These are phyloP conservation scores for Carex myosuroides DNA, from an alignment of 176 grass and related monocot genomes.

Conservation along the genomic window DNA sequence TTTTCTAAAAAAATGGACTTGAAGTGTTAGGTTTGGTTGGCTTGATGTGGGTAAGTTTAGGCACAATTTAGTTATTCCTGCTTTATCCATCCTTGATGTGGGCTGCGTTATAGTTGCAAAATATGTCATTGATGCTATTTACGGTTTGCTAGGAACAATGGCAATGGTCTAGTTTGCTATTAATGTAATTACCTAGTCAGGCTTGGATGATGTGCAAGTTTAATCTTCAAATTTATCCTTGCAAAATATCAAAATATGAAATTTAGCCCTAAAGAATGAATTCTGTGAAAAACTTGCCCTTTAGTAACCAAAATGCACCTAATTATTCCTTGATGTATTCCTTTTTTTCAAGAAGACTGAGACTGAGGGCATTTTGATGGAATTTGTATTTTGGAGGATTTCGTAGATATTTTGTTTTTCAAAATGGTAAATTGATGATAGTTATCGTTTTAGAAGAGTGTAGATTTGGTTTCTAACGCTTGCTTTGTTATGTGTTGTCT, in stretches of 20 bases:
- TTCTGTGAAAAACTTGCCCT: not conserved
- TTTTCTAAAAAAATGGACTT: not conserved
- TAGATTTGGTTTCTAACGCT: not conserved
- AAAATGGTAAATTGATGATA: not conserved
- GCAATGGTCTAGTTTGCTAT: not conserved
- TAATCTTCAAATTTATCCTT: not conserved
- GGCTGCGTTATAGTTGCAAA: not conserved
- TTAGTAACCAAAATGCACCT: not conserved
- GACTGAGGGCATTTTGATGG: not conserved
- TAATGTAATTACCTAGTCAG: not conserved
- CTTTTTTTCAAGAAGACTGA: not conserved
- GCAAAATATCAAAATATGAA: constrained; percentile 1
- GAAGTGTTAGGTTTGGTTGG: not conserved
- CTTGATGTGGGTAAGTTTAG: not conserved
- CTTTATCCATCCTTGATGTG: no score
- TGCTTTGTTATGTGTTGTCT: constrained; percentile 16
- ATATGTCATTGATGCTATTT: not conserved
- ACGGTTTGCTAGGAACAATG: not conserved
- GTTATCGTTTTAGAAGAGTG: not conserved
- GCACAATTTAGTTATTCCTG: not conserved
- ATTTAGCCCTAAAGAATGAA: not conserved
- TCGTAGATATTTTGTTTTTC: not conserved
- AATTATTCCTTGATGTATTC: not conserved
- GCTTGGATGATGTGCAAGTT: not conserved
- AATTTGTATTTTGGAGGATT: not conserved